Base-by-base conservation (phyloP, 164 flowering plant species). In the Macadamia integrifolia region DNA sequence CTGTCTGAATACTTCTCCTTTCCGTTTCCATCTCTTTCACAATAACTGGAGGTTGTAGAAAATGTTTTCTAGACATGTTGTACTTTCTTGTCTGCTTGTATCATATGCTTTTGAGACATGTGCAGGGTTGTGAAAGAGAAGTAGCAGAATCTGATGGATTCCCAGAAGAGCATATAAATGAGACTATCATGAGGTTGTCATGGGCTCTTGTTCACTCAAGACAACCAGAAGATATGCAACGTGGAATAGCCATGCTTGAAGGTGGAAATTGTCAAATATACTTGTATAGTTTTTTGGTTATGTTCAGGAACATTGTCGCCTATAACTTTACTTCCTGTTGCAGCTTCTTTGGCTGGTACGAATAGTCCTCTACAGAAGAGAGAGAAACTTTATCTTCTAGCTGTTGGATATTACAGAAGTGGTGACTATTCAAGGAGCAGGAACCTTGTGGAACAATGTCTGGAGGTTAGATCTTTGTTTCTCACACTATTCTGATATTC, bases 241-340 rank as follows among this genome's bases (percentile, higher is more conserved):
- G 97, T 43, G 98, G 98, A 50, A 88, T 92, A 53, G 96, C 95
- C 42, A 91, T 94, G 96, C 91, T 94, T 79, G 97, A 94, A 86
- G 89, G 98, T 94, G 59, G 46, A 53, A 52, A 1, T 17, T 13
- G 1, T 11, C 15, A 50, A 52, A 13, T 5, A n/a, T n/a, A 52
- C 6, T 52, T 52, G 15, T 5, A 1, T 17, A 11, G 11, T 3
- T 17, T 52, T 17, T 52, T 52, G 40, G 40, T 35, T 35, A 35
- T 35, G n/a, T n/a, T n/a, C n/a, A n/a, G n/a, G n/a, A n/a, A n/a
- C n/a, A n/a, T n/a, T n/a, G n/a, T n/a, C n/a, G n/a, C n/a, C n/a
- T n/a, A n/a, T n/a, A n/a, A n/a, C n/a, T n/a, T 11, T 13, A 52
- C 11, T 52, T 52, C 5, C 31, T 61, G 71, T 77, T 77, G 76